phyloP scores from a whole-genome alignment of 2,329 filamentous ascomycete species.

The Colletotrichum aenigma region DNA sequence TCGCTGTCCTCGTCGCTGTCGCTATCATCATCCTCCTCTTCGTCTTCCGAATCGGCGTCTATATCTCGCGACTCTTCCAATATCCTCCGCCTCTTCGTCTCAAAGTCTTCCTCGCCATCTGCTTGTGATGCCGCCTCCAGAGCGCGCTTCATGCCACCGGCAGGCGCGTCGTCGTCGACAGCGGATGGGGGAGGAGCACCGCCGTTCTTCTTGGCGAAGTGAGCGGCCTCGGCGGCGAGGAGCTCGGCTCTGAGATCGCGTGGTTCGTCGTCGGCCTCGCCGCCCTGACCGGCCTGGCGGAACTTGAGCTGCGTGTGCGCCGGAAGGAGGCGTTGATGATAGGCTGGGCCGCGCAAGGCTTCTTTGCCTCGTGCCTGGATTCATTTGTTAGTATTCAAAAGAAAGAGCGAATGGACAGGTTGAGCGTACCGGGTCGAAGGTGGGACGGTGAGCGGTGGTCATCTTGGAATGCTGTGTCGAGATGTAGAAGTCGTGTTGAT shows the following conservation, averaged over 20 bases:
- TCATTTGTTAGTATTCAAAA: background rate
- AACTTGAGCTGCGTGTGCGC: constrained; percentile 94
- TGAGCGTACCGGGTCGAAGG: constrained; percentile 85
- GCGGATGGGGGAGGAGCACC: constrained; percentile 47
- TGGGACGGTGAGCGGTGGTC: constrained; percentile 81
- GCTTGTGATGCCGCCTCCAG: constrained; percentile 54
- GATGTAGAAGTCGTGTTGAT: background rate
- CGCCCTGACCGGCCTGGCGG: constrained; percentile 86
- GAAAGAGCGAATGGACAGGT: background rate
- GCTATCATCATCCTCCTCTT: constrained; percentile 54
- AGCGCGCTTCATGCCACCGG: constrained; percentile 64
- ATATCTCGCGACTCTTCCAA: constrained; percentile 87
- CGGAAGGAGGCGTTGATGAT: constrained; percentile 93
- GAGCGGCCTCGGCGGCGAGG: constrained; percentile 83
- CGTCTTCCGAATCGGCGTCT: constrained; percentile 77
- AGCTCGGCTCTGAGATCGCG: constrained; percentile 91
- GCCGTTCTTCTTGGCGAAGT: constrained; percentile 85
- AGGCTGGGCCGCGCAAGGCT: constrained; percentile 88
- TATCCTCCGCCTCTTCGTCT: constrained; percentile 84
- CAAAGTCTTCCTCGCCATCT: constrained; percentile 67
- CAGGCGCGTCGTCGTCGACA: constrained; percentile 44
- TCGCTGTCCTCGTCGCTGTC: constrained; percentile 70
- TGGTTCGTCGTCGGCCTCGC: constrained; percentile 69
- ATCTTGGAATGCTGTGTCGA: constrained; percentile 39
- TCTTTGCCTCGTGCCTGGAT: constrained; percentile 88